Base-by-base conservation (phyloP, 2,329 filamentous ascomycete species). In the Aquanectria penicillioides region DNA sequence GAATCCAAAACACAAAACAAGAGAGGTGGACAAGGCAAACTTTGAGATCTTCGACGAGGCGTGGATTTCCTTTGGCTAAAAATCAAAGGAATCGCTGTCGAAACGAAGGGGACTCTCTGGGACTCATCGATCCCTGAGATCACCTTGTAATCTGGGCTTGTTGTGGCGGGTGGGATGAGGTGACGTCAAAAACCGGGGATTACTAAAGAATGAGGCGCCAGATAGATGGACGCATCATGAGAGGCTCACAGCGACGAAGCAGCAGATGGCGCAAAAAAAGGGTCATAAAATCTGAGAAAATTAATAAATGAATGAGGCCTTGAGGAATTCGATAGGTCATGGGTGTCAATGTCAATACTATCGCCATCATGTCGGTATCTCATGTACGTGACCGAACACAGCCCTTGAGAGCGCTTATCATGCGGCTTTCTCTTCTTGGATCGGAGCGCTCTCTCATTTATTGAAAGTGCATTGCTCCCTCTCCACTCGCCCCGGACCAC, bases 171-270 rank as follows among this genome's bases (percentile, higher is more conserved):
- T 62, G 61, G 55, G 60, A 69, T 70, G 65, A 47, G 60, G 66
- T 69, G 67, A 69, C 67, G 67, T 69, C 67, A 69, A 69, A 64
- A 62, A 29, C 51, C 31, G 48, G 46, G 52, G 48, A 62, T 66
- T 64, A 66, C 64, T 64, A 69, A 67, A 56, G 48, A 38, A 51
- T 22, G 17, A 56, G 46, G 48, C 56, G 20, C 44, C 55, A 64
- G 46, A 48, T 51, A 34, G 29, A 44, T 36, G 22, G 37, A 54
- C 37, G 26, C 43, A 18, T 55, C 17, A 31, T 49, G 34, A 31
- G 34, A 55, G 34, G 46, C 44, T 48, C 20, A 33, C 28, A 20
- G 37, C 36, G 28, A 20, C 34, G n/a, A 31, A 20, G 7, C 7
- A 52, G 10, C 22, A 18, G 33, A 17, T 6, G 15, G 18, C 41